Percentiles rank a stretch among this genome's conserved stretches.
These are phyloP conservation scores for Sisymbrium altissimum DNA, from an alignment of 345 rosid genomes.

Conservation along the genomic window DNA sequence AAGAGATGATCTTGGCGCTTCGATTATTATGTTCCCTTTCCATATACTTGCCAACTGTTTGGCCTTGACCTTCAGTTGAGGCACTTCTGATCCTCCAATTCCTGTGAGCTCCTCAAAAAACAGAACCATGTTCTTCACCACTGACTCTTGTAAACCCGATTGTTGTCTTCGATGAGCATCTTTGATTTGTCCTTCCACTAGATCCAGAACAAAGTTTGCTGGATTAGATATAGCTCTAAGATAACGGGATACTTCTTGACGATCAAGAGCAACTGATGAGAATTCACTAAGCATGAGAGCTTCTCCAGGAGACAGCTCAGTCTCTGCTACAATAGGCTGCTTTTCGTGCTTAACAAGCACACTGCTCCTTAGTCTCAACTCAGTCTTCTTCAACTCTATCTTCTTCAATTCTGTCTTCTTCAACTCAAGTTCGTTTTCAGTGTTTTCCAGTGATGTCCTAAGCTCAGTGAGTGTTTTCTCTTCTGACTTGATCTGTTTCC, in stretches of 20 bases:
- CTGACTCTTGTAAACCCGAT: background rate
- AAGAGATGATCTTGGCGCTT: conserved; percentile 2
- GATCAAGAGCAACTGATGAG: no score
- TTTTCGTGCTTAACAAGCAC: no score
- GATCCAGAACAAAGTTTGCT: background rate
- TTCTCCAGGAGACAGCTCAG: no score
- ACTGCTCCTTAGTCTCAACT: no score
- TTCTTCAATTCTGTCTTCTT: no score
- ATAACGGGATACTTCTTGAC: background rate
- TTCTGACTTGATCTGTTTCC: no score
- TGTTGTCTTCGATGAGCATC: background rate
- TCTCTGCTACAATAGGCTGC: no score
- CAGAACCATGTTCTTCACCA: background rate
- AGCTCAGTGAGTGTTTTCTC: no score
- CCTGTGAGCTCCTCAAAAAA: background rate
- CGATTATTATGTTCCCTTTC: background rate
- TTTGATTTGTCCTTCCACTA: background rate
- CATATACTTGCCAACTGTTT: background rate
- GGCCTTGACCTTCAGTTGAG: background rate
- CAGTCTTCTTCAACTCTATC: no score
- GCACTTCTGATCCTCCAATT: background rate
- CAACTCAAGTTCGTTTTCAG: no score
- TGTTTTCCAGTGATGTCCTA: no score
- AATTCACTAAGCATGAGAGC: no score
- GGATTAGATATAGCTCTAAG: background rate